Base-by-base conservation (phyloP, 2,329 filamentous ascomycete species). In the Alternaria viburni region DNA sequence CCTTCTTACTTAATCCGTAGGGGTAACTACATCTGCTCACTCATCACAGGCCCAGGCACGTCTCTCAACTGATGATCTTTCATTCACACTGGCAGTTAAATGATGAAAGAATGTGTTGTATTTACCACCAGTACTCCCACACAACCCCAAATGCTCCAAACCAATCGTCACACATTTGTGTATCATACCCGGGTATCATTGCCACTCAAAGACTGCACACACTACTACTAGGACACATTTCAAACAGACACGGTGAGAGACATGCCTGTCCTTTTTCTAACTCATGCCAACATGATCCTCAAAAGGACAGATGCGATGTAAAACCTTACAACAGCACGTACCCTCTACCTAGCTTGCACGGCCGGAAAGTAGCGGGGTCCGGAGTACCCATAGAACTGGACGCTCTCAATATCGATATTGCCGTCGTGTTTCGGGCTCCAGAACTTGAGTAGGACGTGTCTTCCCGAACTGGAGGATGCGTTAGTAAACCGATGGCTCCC, bases 381-480 rank as follows among this genome's bases (percentile, higher is more conserved):
- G 0, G 93, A 92, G 80, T 90, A 97, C 0, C 95, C 95, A 73
- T 91, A 90, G 2, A 90, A 91, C 61, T 93, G 87, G 23, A 97
- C 90, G 49, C 90, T 93, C 78, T 97, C 91, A 43, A 98, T 93
- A 75, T 97, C 93, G 67, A 97, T 96, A 73, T 96, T 97, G 5
- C 87, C 85, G 51, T 90, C 88, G 25, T 88, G 86, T 62, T 88
- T 87, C 2, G 91, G 91, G 72, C 90, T 93, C 92, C 93, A 97
- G 78, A 97, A 88, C 83, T 97, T 97, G 67, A 98, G 84, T 45
- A 97, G 81, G 56, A 98, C 91, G 77, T 91, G 96, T 60, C 92
- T 88, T 6, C 92, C 92, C 11, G 92, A 93, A 9, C 86, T 88
- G 45, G 44, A 28, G 32, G 6, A 10, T 15, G 12, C 3, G 52